Percentiles rank a stretch among this genome's conserved stretches.
phyloP scores from a whole-genome alignment of 371 early-diverging fungal species.

The Gilbertella persicaria region DNA sequence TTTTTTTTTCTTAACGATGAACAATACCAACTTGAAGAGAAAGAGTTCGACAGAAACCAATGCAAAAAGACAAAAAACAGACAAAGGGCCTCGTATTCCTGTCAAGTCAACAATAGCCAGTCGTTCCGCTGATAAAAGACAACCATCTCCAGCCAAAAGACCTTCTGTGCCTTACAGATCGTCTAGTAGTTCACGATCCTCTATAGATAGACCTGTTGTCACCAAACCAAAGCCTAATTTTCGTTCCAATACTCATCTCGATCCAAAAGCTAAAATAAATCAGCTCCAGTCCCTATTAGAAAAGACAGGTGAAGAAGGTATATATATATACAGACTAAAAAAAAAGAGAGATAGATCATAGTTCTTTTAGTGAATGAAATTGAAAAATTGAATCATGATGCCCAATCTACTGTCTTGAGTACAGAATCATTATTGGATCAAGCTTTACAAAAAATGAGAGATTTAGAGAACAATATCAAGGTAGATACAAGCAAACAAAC shows the following conservation, averaged over 20 bases:
- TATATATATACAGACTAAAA: not conserved
- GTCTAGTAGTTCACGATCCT: not conserved
- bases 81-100: constrained; percentile 14
- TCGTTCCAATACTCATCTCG: not conserved
- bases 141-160: not conserved
- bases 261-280: not conserved
- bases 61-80: constrained; percentile 1
- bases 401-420: constrained; percentile 55
- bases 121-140: constrained; percentile 1
- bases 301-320: constrained; percentile 13
- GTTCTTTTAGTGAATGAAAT: constrained; percentile 50
- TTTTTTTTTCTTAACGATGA: no score
- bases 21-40: no score
- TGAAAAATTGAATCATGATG: constrained; percentile 42
- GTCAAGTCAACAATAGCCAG: constrained; percentile 6
- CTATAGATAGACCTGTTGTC: not conserved
- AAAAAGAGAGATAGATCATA: not conserved
- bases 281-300: not conserved
- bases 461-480: constrained; percentile 46
- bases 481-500: constrained; percentile 8
- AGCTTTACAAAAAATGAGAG: constrained; percentile 47
- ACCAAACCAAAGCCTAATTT: not conserved
- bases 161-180: not conserved
- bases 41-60: no score
- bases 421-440: constrained; percentile 63